Percentiles rank a stretch among this genome's conserved stretches.
Conservation (phyloP, 768 basidiomycete species). For the Rhizopogon sp. region DNA sequence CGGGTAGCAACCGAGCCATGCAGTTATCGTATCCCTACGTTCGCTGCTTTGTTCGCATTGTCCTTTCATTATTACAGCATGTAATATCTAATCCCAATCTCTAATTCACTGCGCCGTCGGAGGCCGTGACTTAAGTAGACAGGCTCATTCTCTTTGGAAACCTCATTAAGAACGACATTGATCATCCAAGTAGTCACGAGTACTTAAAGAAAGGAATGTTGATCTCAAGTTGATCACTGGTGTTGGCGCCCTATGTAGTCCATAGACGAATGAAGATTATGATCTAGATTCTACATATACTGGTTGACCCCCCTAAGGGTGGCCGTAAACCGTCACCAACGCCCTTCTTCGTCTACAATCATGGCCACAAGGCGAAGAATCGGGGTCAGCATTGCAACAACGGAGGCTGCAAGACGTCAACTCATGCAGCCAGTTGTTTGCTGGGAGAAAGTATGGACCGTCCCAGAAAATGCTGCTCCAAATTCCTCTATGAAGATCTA, state of each 20-base stretch:
- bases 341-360: not conserved
- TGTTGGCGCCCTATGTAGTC: no score
- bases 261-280: no score
- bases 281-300: no score
- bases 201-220: no score
- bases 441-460: constrained; percentile 77
- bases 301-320: not conserved
- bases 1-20: not conserved
- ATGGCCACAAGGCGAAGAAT: constrained; percentile 77
- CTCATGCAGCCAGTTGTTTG: constrained; percentile 87
- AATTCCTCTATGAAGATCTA: constrained; percentile 61
- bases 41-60: not conserved
- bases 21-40: not conserved
- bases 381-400: constrained; percentile 70
- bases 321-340: not conserved
- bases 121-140: no score
- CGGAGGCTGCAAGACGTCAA: constrained; percentile 76
- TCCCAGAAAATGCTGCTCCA: constrained; percentile 49
- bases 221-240: no score
- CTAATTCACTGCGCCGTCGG: not conserved
- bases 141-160: no score
- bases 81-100: not conserved
- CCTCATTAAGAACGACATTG: no score
- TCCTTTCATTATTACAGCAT: not conserved
- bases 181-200: no score